These are phyloP conservation scores for Aspergillus fumigatiaffinis DNA, from an alignment of 2,329 filamentous ascomycete genomes.

Conservation along the genomic window DNA sequence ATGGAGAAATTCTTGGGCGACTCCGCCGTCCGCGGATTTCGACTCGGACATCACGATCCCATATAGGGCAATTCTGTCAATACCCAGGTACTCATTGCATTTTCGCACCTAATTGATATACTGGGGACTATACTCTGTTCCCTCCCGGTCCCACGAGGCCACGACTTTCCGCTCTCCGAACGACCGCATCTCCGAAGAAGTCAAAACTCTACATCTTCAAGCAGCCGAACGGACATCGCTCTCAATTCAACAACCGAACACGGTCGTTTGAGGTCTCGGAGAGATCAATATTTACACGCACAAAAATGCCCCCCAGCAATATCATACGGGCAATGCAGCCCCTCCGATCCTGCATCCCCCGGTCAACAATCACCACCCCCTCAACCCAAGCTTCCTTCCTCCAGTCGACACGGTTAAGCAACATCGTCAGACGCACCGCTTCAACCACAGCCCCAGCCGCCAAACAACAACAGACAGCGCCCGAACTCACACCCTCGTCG, in stretches of 20 bases:
- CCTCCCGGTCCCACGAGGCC: neutral
- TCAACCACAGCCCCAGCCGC: slow-evolving; percentile 9
- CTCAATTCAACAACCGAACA: neutral
- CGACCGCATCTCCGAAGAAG: neutral
- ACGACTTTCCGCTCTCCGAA: slow-evolving; percentile 2
- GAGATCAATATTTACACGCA: neutral
- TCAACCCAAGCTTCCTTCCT: slow-evolving; percentile 13
- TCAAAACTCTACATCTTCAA: neutral
- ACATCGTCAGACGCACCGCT: slow-evolving; percentile 8
- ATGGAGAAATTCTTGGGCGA: slow-evolving; percentile 28
- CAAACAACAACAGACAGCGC: slow-evolving; percentile 4
- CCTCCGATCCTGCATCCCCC: slow-evolving; percentile 25
- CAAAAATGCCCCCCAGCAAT: slow-evolving; percentile 27
- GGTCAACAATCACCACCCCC: slow-evolving; percentile 19
- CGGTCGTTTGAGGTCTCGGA: neutral
- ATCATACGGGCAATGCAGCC: slow-evolving; percentile 31
- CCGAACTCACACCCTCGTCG: neutral
- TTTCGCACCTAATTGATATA: neutral
- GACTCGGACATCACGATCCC: neutral
- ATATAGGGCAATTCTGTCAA: neutral
- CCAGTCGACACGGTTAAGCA: slow-evolving; percentile 16
- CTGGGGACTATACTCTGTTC: neutral
- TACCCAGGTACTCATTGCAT: neutral
- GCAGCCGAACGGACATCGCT: neutral
- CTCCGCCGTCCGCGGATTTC: slow-evolving; percentile 5